phyloP scores from a whole-genome alignment of 2,329 filamentous ascomycete species.

The Paracamarosporium sp. region DNA sequence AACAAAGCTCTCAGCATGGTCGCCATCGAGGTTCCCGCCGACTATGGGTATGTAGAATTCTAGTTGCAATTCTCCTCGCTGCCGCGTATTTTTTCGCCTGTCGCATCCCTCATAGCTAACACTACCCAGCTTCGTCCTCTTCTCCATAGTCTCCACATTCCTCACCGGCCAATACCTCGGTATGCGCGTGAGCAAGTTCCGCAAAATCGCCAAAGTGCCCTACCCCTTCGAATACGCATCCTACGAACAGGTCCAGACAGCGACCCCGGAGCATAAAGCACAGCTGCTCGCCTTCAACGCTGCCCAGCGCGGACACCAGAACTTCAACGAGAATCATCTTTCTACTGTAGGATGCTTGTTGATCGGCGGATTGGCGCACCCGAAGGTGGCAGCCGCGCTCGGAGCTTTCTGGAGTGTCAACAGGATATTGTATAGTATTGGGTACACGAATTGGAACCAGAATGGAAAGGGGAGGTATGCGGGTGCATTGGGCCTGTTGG shows the following conservation, averaged over 20 bases:
- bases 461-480: slow-evolving; percentile 54
- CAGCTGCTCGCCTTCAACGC: slow-evolving; percentile 55
- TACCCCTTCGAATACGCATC: slow-evolving; percentile 68
- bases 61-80: slow-evolving; percentile 1
- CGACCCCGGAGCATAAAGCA: slow-evolving; percentile 49
- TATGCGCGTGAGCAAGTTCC: slow-evolving; percentile 51
- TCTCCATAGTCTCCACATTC: slow-evolving; percentile 61
- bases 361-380: slow-evolving; percentile 62
- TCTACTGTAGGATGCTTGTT: slow-evolving; percentile 60
- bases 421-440: slow-evolving; percentile 56
- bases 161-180: slow-evolving; percentile 62
- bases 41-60: slow-evolving; percentile 38
- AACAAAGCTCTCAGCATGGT: slow-evolving; percentile 22
- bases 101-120: slow-evolving; percentile 11
- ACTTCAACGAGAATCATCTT: slow-evolving; percentile 66
- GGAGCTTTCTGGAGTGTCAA: slow-evolving; percentile 60
- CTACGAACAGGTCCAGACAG: slow-evolving; percentile 56
- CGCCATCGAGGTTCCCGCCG: slow-evolving; percentile 29
- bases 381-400: slow-evolving; percentile 53
- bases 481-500: slow-evolving; percentile 42
- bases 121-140: slow-evolving; percentile 60
- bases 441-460: slow-evolving; percentile 51
- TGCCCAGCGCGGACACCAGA: slow-evolving; percentile 56
- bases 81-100: neutral
- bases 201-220: slow-evolving; percentile 60